Conservation (phyloP, 345 rosid genomes). For the Cochlearia excelsa region DNA sequence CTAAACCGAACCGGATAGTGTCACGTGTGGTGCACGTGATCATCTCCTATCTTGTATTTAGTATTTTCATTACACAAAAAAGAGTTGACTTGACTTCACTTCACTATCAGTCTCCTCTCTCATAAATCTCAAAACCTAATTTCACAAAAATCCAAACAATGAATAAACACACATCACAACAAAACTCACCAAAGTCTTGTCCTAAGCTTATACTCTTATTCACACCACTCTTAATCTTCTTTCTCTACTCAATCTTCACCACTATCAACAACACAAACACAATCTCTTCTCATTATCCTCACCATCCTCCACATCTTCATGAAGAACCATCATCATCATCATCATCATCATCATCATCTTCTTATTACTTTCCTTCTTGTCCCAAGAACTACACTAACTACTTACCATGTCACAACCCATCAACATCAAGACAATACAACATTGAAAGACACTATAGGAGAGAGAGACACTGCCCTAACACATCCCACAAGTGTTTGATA, state of each 20-base stretch:
- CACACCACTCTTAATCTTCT: slow-evolving; percentile 21
- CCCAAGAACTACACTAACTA: slow-evolving; percentile 56
- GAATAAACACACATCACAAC: slow-evolving; percentile 14
- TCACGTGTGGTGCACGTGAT: too few relatives aligned
- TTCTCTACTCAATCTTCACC: slow-evolving; percentile 21
- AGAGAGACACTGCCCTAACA: slow-evolving; percentile 60
- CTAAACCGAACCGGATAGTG: too few relatives aligned
- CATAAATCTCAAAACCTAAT: slow-evolving; percentile 6
- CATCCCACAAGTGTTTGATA: slow-evolving; percentile 45
- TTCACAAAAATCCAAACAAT: slow-evolving; percentile 1
- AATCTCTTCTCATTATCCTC: slow-evolving; percentile 21
- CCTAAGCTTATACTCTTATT: slow-evolving; percentile 23
- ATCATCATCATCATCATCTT: slow-evolving; percentile 3
- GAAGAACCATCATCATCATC: slow-evolving; percentile 15
- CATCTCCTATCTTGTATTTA: too few relatives aligned
- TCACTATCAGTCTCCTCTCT: too few relatives aligned
- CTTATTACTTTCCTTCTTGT: slow-evolving; percentile 40
- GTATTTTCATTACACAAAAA: too few relatives aligned
- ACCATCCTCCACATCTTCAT: slow-evolving; percentile 22
- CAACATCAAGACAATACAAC: slow-evolving; percentile 38
- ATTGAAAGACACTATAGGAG: slow-evolving; percentile 41
- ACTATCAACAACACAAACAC: slow-evolving; percentile 17
- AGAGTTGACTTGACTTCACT: too few relatives aligned
- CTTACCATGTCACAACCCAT: slow-evolving; percentile 59
- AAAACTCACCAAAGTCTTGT: slow-evolving; percentile 16